Base-by-base conservation (phyloP, 371 early-diverging fungal species). In the Mortierella sp. region DNA sequence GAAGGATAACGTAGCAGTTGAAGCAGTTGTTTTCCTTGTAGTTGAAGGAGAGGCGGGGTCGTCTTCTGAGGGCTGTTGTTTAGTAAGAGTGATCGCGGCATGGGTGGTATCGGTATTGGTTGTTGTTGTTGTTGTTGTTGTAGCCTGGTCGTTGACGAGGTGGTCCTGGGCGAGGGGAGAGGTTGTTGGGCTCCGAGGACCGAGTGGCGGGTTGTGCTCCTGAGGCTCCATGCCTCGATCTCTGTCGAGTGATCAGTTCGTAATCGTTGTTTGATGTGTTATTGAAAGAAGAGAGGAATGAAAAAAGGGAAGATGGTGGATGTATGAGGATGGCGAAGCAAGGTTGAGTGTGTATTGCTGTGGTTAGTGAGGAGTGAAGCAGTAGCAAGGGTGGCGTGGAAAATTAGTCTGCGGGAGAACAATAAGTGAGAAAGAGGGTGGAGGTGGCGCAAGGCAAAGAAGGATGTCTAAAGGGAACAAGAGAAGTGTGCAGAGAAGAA, bases 181-280 rank as follows among this genome's bases (percentile, higher is more conserved):
- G 39, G 55, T n/a, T 7, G 50, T 65, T 40, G 63, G 19, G 24
- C 61, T 63, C 53, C 61, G 52, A n/a, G 64, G 68, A 52, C 34
- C 68, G 34, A n/a, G 68, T 31, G 40, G 41, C 43, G 41, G 34
- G 68, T 58, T 48, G 64, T 76, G 77, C 70, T 76, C 77, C 53
- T 76, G 80, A 80, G 80, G 80, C 80, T 80, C 80, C 80, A 80
- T 80, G 80, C 80, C 80, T 80, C 80, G 79, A 71, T 71, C 61
- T 61, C 61, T 68, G 72, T 50, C 31, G n/a, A 50, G 45, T 68
- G 68, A 76, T 69, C 76, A 73, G 76, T 43, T 24, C 63, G n/a
- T n/a, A n/a, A n/a, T n/a, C n/a, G n/a, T 44, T 47, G 48, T 48
- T 48, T 48, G 43, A 43, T n/a, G 50, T 6, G 22, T 29, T 22